A percentile compares a stretch with the other conserved stretches of the same genome.
Conservation (phyloP, 2,329 filamentous ascomycete species). For the Thielaviopsis cerberus region DNA sequence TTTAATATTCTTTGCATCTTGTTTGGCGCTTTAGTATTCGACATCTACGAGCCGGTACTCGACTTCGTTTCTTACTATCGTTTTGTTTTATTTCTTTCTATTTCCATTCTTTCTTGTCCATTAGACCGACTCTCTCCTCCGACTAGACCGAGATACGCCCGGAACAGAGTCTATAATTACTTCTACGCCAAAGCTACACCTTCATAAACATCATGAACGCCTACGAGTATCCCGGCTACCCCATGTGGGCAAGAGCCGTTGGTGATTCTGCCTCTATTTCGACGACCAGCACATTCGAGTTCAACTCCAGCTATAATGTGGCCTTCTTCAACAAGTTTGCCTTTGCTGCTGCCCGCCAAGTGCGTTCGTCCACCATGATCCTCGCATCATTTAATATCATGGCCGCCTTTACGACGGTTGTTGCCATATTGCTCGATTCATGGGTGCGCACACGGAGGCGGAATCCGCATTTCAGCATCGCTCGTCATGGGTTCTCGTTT, state of each 20-base stretch:
- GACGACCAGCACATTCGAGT: conserved; percentile 13
- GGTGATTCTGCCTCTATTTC: neutral
- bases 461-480: conserved; percentile 22
- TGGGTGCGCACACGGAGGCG: conserved; percentile 28
- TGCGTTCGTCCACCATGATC: conserved; percentile 43
- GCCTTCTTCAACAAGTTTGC: conserved; percentile 31
- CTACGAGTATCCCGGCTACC: neutral
- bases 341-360: conserved; percentile 35
- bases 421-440: conserved; percentile 38
- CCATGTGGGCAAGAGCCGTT: conserved; percentile 5
- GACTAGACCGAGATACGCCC: neutral
- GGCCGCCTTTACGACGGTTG: conserved; percentile 35
- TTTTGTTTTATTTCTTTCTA: neutral
- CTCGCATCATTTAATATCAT: conserved; percentile 42
- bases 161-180: neutral
- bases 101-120: neutral
- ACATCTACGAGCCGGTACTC: neutral
- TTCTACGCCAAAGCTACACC: neutral
- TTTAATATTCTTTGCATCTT: conserved; percentile 2
- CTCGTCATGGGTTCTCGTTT: conserved; percentile 20
- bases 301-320: conserved; percentile 24
- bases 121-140: neutral
- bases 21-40: neutral
- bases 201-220: conserved; percentile 1
- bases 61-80: neutral